Evolutionary conservation across 768 basidiomycete species (phyloP).

Genomic region (Amanita thiersii): DNA sequence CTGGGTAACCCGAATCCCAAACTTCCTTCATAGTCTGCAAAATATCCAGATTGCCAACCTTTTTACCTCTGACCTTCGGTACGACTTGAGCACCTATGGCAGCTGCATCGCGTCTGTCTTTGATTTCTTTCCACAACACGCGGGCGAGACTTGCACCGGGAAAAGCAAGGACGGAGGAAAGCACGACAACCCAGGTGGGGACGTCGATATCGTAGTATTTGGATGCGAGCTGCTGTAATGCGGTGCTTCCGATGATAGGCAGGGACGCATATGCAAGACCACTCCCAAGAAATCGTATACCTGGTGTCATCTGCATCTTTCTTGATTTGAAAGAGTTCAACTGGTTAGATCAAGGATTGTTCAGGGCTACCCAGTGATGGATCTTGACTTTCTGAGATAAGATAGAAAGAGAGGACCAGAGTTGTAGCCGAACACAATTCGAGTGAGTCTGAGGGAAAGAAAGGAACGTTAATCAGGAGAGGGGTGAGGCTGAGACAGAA

Average conservation of each 20-base stretch:
- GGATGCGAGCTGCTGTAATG: conserved; percentile 13
- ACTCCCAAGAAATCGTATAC: neutral
- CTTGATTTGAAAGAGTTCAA: no score
- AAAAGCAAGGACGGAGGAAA: conserved; percentile 20
- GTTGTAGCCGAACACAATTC: no score
- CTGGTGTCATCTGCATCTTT: neutral
- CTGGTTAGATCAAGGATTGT: no score
- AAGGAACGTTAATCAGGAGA: no score
- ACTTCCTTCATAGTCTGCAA: conserved; percentile 26
- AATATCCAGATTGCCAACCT: conserved; percentile 38
- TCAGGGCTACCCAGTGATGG: no score
- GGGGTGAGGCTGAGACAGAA: no score
- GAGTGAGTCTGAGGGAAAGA: no score
- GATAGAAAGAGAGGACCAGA: no score
- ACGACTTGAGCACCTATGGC: conserved; percentile 38
- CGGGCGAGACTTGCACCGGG: conserved; percentile 24
- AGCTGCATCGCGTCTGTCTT: conserved; percentile 29
- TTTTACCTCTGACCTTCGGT: conserved; percentile 27
- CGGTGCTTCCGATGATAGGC: conserved; percentile 11
- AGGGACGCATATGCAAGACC: neutral
- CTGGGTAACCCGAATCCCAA: conserved; percentile 39
- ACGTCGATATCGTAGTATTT: conserved; percentile 15
- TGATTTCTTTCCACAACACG: conserved; percentile 19
- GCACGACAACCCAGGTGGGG: conserved; percentile 30
- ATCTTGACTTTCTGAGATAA: no score